Evolutionary conservation across 2,329 filamentous ascomycete genomes (phyloP).

Genomic region (Aspergillus tamarii): DNA sequence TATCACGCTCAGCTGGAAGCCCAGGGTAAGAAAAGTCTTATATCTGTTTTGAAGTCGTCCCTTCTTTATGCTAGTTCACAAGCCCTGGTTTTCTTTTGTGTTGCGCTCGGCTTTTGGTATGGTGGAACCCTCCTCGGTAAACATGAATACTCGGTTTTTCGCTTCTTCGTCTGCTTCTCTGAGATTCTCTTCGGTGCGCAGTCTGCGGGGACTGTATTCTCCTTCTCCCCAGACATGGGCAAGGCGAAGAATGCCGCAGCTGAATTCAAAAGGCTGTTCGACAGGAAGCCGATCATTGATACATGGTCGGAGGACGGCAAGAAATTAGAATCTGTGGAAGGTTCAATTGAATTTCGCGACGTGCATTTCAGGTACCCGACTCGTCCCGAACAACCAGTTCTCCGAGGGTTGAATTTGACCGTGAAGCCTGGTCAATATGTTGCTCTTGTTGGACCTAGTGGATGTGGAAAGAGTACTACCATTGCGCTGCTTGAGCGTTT

Average conservation of each 20-base stretch:
- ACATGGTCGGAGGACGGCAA: conserved; percentile 75
- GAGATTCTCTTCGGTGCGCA: conserved; percentile 89
- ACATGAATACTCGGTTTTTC: conserved; percentile 73
- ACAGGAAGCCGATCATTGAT: conserved; percentile 80
- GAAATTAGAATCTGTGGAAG: conserved; percentile 66
- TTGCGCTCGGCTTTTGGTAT: conserved; percentile 92
- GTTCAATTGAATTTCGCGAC: conserved; percentile 83
- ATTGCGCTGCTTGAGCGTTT: conserved; percentile 92
- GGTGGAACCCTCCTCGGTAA: conserved; percentile 75
- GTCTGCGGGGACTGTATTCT: conserved; percentile 86
- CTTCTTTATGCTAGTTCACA: conserved; percentile 82
- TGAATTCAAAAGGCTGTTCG: conserved; percentile 80
- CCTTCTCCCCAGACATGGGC: conserved; percentile 88
- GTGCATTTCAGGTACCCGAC: conserved; percentile 96
- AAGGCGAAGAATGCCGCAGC: conserved; percentile 85
- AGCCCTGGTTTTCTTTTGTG: conserved; percentile 78
- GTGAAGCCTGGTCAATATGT: conserved; percentile 53
- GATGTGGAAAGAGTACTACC: conserved; percentile 92
- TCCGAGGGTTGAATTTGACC: conserved; percentile 73
- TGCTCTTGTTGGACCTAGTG: conserved; percentile 89
- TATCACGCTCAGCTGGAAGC: conserved; percentile 69
- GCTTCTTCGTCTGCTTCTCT: conserved; percentile 91
- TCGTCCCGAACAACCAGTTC: conserved; percentile 85
- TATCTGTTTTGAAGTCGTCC: conserved; percentile 76
- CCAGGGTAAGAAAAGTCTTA: conserved; percentile 70